These are phyloP conservation scores for Rhytidhysteron rufulum DNA, from an alignment of 2,329 filamentous ascomycete species.

Conservation along the genomic window DNA sequence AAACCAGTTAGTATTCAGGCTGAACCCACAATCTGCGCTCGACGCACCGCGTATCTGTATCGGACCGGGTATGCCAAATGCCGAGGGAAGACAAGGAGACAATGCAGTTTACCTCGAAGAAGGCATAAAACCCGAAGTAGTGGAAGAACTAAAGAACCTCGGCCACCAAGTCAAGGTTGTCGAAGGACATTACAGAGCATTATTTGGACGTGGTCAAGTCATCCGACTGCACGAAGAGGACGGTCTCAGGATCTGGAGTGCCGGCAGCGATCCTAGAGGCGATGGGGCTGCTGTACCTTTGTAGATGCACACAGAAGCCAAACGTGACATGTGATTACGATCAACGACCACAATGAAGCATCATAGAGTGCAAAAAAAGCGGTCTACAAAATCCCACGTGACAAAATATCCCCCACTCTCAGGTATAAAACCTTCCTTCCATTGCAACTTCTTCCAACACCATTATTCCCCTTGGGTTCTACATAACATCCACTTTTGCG, in stretches of 20 bases:
- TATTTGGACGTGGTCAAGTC: conserved; percentile 85
- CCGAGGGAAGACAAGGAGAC: conserved; percentile 53
- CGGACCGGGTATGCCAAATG: conserved; percentile 65
- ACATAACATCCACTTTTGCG: too few relatives aligned
- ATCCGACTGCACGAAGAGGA: conserved; percentile 78
- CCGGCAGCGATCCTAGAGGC: conserved; percentile 80
- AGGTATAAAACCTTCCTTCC: too few relatives aligned
- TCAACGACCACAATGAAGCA: too few relatives aligned
- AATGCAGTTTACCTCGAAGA: conserved; percentile 76
- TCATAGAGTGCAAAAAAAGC: too few relatives aligned
- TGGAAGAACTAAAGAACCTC: conserved; percentile 62
- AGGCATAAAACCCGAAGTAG: conserved; percentile 66
- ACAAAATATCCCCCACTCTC: too few relatives aligned
- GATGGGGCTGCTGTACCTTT: conserved; percentile 68
- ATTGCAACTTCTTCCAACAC: too few relatives aligned
- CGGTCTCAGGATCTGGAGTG: conserved; percentile 72
- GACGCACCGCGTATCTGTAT: conserved; percentile 92
- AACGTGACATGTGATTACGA: too few relatives aligned
- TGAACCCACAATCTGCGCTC: conserved; percentile 81
- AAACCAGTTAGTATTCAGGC: conserved; percentile 78
- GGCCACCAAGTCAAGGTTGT: conserved; percentile 73
- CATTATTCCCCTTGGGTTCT: too few relatives aligned
- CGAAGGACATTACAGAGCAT: conserved; percentile 58
- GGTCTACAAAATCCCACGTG: too few relatives aligned
- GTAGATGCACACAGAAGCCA: too few relatives aligned